These are phyloP conservation scores for Daedaleopsis nitida DNA, from an alignment of 768 basidiomycete species.

Conservation along the genomic window DNA sequence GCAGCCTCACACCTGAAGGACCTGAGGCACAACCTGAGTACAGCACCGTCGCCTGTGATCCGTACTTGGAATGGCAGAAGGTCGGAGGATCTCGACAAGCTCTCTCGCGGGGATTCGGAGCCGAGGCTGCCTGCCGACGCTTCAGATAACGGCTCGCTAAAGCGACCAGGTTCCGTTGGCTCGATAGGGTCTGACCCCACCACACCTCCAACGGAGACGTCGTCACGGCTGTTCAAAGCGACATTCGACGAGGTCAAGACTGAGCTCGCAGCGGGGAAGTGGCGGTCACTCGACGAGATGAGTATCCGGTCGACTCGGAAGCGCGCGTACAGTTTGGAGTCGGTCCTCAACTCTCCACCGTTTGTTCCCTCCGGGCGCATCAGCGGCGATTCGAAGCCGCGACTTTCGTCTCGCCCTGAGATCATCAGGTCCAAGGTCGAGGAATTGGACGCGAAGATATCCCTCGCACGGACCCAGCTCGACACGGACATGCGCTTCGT, in stretches of 20 bases:
- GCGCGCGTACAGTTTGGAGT: slow-evolving; percentile 37
- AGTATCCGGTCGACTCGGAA: slow-evolving; percentile 29
- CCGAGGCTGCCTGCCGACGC: neutral
- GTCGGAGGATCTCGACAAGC: slow-evolving; percentile 17
- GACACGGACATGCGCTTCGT: slow-evolving; percentile 70
- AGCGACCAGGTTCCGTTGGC: slow-evolving; percentile 6
- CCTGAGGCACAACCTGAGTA: slow-evolving; percentile 43
- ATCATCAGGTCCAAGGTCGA: slow-evolving; percentile 62
- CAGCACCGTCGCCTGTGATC: slow-evolving; percentile 24
- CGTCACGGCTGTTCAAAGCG: slow-evolving; percentile 67
- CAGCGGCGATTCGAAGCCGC: slow-evolving; percentile 22
- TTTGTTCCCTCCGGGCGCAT: slow-evolving; percentile 14
- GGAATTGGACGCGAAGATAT: slow-evolving; percentile 63
- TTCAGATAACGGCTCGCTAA: neutral
- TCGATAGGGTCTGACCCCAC: slow-evolving; percentile 47
- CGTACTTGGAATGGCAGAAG: slow-evolving; percentile 41
- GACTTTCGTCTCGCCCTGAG: slow-evolving; percentile 54
- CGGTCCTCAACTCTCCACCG: slow-evolving; percentile 20
- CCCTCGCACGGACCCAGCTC: slow-evolving; percentile 56
- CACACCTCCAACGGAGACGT: slow-evolving; percentile 58
- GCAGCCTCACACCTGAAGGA: slow-evolving; percentile 83
- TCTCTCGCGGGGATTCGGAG: slow-evolving; percentile 6
- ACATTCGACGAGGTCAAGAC: slow-evolving; percentile 89
- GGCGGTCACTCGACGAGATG: slow-evolving; percentile 35
- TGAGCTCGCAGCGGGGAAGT: slow-evolving; percentile 62